Evolutionary conservation across 805 yeast genomes (phyloP).

Genomic region (Saturnispora serradocipensis): DNA sequence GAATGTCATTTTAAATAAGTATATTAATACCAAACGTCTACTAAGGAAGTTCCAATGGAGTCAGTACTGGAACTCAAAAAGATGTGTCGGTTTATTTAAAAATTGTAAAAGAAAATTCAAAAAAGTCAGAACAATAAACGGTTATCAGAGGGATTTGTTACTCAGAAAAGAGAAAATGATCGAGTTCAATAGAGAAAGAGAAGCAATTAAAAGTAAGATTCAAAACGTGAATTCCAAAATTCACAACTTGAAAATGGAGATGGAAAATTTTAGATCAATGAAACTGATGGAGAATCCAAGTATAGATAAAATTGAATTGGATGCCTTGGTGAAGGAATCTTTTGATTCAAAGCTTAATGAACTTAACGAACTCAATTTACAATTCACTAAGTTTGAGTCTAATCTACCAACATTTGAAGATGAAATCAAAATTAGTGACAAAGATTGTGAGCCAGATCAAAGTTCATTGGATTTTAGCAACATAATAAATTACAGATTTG

Average conservation of each 20-base stretch:
- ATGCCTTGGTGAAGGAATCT: not conserved
- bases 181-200: conserved; percentile 8
- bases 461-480: not conserved
- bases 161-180: conserved; percentile 24
- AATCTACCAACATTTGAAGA: conserved; percentile 9
- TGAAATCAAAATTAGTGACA: conserved; percentile 6
- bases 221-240: not conserved
- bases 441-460: conserved; percentile 1
- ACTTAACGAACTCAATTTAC: not conserved
- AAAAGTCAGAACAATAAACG: conserved; percentile 17
- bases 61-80: conserved; percentile 36
- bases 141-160: conserved; percentile 26
- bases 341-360: not conserved
- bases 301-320: not conserved
- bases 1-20: conserved; percentile 36
- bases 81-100: conserved; percentile 25
- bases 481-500: conserved; percentile 2
- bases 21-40: conserved; percentile 33
- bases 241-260: not conserved
- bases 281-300: conserved; percentile 1
- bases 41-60: conserved; percentile 39
- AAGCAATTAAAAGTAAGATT: not conserved
- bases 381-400: not conserved
- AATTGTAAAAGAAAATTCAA: conserved; percentile 4
- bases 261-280: not conserved